These are phyloP conservation scores for Rhynchospora pubera DNA, from an alignment of 176 grass and related monocot species.

Conservation along the genomic window DNA sequence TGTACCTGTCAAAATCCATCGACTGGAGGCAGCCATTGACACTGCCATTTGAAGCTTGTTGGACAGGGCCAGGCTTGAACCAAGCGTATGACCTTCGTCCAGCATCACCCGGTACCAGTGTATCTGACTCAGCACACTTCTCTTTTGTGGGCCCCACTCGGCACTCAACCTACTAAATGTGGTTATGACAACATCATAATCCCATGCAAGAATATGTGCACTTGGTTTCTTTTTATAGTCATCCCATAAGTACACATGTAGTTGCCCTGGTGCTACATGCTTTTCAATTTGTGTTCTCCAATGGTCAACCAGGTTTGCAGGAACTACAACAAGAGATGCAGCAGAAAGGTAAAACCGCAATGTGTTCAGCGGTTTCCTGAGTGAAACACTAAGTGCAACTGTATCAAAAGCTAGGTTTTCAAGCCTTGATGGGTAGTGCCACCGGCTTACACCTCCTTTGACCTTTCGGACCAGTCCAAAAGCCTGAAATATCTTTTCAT, in stretches of 20 bases:
- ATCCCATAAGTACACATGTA: constrained; percentile 61
- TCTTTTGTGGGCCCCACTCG: constrained; percentile 77
- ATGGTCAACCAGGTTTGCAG: constrained; percentile 93
- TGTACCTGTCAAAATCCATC: constrained; percentile 98
- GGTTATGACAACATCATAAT: constrained; percentile 89
- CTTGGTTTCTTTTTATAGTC: constrained; percentile 50
- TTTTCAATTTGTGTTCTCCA: constrained; percentile 88
- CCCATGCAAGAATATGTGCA: constrained; percentile 89
- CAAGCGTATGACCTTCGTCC: constrained; percentile 98
- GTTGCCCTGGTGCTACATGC: constrained; percentile 54
- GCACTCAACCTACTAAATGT: constrained; percentile 89
- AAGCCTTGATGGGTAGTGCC: constrained; percentile 76
- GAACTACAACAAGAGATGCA: constrained; percentile 87
- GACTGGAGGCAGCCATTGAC: constrained; percentile 78
- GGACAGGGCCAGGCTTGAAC: constrained; percentile 74
- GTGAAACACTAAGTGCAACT: constrained; percentile 57
- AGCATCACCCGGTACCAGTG: constrained; percentile 91
- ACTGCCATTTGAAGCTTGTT: constrained; percentile 96
- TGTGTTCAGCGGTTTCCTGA: constrained; percentile 54
- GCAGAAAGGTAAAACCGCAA: constrained; percentile 73
- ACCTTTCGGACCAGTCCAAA: constrained; percentile 80
- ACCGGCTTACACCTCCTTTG: constrained; percentile 41
- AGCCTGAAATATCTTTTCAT: constrained; percentile 88
- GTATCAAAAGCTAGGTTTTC: constrained; percentile 85
- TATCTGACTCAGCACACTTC: constrained; percentile 76